Evolutionary conservation across 164 flowering plant species (phyloP), one percentile per base, ranked within the genome.

Genomic region (Magnolia sinica): DNA sequence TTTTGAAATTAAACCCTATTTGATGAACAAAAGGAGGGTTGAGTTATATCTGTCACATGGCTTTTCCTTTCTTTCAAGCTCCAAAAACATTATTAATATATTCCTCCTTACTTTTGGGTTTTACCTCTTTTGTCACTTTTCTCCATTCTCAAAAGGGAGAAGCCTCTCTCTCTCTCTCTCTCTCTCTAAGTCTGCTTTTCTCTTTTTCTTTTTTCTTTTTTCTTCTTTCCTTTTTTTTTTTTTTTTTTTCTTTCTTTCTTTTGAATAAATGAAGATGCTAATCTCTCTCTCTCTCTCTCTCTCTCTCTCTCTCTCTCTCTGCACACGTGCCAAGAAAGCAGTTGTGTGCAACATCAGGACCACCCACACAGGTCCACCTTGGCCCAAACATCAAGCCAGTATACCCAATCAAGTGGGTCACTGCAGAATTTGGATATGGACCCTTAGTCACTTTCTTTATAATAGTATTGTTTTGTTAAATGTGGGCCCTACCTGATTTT

Each of bases 111-210:
- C 82, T 81, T 84, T 83, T 83, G 68, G 79, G 77, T 75, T 75
- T 79, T 29, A 59, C 71, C 61, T 81, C 76, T 76, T 80, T 76
- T 55, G 29, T 73, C 50, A 74, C 75, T 69, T 82, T 72, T 79
- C 61, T 23, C 63, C 72, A 24, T 45, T 72, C 75, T 69, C 13
- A 72, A 81, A 86, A 84, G 80, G 71, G 72, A 78, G 84, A 83
- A 84, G 81, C 82, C 85, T 82, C 84, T 70, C 77, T 75, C 82
- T 77, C 24, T 49, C 52, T 49, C 29, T 75, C 82, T 77, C 24
- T 70, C 77, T 75, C 82, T 77, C 24, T 50, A 19, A 16, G 16
- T 24, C 23, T 11, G 0, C 3, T 11, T 3, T 23, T 11, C 1
- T 22, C 16, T 9, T 66, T 5, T 64, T 18, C 4, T 10, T 23